phyloP scores from a whole-genome alignment of 257 asterid genomes.

The Leptodermis oblonga region DNA sequence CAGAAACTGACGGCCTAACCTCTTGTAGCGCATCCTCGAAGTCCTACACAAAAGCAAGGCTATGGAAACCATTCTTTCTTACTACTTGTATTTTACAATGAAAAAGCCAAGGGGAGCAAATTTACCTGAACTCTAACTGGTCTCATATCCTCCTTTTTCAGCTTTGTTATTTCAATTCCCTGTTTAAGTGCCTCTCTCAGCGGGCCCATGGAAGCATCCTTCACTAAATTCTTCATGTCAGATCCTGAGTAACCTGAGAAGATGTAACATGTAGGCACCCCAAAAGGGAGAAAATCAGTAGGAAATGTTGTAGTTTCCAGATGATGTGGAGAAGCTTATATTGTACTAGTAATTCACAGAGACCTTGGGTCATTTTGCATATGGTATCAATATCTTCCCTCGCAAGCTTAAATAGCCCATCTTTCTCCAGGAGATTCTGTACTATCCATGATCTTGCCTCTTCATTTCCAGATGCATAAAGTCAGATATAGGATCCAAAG shows the following conservation, averaged over 20 bases:
- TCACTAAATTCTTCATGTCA: conserved; percentile 96
- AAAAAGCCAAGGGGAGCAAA: neutral
- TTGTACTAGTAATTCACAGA: conserved; percentile 8
- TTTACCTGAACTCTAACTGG: conserved; percentile 76
- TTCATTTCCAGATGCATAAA: conserved; percentile 32
- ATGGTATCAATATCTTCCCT: conserved; percentile 61
- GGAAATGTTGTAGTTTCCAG: conserved; percentile 12
- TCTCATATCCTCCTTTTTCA: conserved; percentile 88
- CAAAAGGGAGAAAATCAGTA: conserved; percentile 1
- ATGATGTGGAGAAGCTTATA: conserved; percentile 15
- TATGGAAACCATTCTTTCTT: conserved; percentile 3
- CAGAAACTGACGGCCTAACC: conserved; percentile 93
- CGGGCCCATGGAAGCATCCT: conserved; percentile 99
- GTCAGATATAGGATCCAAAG: conserved; percentile 12
- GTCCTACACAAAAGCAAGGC: conserved; percentile 43
- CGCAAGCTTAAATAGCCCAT: conserved; percentile 74
- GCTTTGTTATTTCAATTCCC: conserved; percentile 79
- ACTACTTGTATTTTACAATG: neutral
- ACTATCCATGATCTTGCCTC: conserved; percentile 97
- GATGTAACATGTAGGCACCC: conserved; percentile 6
- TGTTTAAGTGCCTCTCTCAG: conserved; percentile 80
- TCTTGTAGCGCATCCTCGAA: conserved; percentile 83
- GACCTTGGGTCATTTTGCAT: conserved; percentile 86
- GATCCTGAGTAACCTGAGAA: conserved; percentile 95
- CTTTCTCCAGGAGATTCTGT: conserved; percentile 78